These are phyloP conservation scores for Hyaloperonospora arabidopsidis DNA, from an alignment of 352 stramenopile genomes.

Conservation along the genomic window DNA sequence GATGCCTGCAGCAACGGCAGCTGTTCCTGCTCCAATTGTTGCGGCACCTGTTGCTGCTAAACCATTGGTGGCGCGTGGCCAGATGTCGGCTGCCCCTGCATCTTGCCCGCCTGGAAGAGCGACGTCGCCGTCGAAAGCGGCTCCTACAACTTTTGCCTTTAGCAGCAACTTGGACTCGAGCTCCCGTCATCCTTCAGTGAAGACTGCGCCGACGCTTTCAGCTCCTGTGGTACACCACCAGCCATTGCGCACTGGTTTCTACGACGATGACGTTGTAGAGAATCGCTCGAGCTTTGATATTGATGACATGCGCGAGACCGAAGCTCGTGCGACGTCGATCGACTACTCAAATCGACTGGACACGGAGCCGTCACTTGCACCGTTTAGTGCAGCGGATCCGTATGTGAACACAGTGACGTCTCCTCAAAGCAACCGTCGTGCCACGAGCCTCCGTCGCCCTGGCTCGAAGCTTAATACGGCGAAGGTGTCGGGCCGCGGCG, in stretches of 20 bases:
- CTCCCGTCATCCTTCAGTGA: conserved; percentile 18
- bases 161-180: conserved; percentile 27
- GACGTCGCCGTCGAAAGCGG: conserved; percentile 14
- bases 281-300: conserved; percentile 78
- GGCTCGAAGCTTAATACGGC: conserved; percentile 32
- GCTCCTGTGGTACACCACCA: conserved; percentile 33
- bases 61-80: conserved; percentile 12
- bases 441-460: conserved; percentile 48
- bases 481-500: conserved; percentile 16
- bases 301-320: conserved; percentile 66
- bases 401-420: conserved; percentile 54
- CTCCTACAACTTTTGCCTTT: conserved; percentile 22
- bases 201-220: conserved; percentile 29
- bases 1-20: neutral
- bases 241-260: conserved; percentile 17
- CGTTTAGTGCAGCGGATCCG: conserved; percentile 25
- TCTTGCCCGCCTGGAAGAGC: conserved; percentile 12
- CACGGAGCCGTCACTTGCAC: conserved; percentile 19
- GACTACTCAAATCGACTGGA: conserved; percentile 10
- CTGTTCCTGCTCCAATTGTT: conserved; percentile 21
- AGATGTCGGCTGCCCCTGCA: conserved; percentile 16
- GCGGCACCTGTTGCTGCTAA: conserved; percentile 20
- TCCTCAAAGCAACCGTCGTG: conserved; percentile 65
- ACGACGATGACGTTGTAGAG: conserved; percentile 34
- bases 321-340: conserved; percentile 29